Base-by-base conservation (phyloP, 108 stramenopile species). In the Schizochytrium sp. region DNA sequence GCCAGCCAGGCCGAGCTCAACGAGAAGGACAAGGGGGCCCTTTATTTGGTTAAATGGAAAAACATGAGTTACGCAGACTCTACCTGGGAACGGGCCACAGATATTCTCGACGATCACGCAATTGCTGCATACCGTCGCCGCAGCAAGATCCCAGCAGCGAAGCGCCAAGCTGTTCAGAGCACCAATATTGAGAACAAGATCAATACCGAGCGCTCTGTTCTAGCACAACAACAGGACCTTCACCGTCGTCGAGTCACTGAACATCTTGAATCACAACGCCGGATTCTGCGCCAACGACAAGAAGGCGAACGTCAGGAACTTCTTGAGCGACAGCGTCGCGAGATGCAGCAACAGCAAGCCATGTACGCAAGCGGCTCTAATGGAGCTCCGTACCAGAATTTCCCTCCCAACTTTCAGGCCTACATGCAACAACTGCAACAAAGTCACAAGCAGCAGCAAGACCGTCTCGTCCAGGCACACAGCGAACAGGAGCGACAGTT, bases 31-130 rank as follows among this genome's bases (percentile, higher is more conserved):
- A 50, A 46, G 28, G 46, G 49, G 13, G 49, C 73, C 73, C 4
- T 17, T n/a, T 89, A 96, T 89, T 93, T 99, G n/a, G 97, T 99
- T 76, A 99, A 99, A 90, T 99, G 99, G 99, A 94, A 92, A n/a
- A 97, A 96, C 46, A 91, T 98, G 8, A 95, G 96, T 50, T 99
- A 99, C 91, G 96, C 96, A 87, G 94, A 96, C 49, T 97, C 97
- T 76, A 98, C 97, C 41, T 99, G 99, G 99, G 99, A 99, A 89
- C 96, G 94, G 8, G 92, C 93, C 46, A 93, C 96, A 61, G 97
- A 98, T 90, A 95, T 98, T 72, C 95, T 95, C 49, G 95, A 93
- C 72, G 94, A 94, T 72, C 92, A n/a, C 87, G 55, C 46, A 28
- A 87, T 89, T 38, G 56, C 57, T 8, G 87, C 87, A 38, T 87